Conservation (phyloP, 371 early-diverging fungal species). For the Mucor circinelloides region DNA sequence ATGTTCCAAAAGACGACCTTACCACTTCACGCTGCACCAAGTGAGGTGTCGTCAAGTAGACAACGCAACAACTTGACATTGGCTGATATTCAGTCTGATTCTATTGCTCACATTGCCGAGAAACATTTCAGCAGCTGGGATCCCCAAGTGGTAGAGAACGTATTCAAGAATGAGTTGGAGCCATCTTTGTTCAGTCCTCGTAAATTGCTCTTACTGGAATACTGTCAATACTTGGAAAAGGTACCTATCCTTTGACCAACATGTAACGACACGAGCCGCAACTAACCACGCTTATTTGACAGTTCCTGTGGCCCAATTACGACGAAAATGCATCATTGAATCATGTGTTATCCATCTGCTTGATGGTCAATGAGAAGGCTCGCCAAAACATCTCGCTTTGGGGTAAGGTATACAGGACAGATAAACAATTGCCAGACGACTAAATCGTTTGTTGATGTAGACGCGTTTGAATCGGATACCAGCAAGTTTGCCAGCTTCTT, state of each 20-base stretch:
- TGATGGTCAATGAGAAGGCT: constrained; percentile 87
- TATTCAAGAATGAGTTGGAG: constrained; percentile 62
- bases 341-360: constrained; percentile 76
- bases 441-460: constrained; percentile 20
- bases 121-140: constrained; percentile 53
- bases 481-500: constrained; percentile 65
- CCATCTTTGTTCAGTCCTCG: constrained; percentile 50
- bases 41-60: constrained; percentile 37
- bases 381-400: constrained; percentile 65
- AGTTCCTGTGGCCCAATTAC: constrained; percentile 84
- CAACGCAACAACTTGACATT: constrained; percentile 42
- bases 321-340: constrained; percentile 47
- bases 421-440: neutral
- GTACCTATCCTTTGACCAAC: too few relatives aligned
- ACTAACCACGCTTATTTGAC: neutral
- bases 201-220: constrained; percentile 71
- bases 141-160: constrained; percentile 55
- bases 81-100: constrained; percentile 58
- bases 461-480: constrained; percentile 50
- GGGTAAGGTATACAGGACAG: constrained; percentile 39
- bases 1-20: constrained; percentile 51
- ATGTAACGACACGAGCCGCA: too few relatives aligned
- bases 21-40: constrained; percentile 50
- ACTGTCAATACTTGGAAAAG: constrained; percentile 82
- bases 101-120: constrained; percentile 56